Evolutionary conservation across 208 protist species (phyloP).

Genomic region (Hexamita inflata): DNA sequence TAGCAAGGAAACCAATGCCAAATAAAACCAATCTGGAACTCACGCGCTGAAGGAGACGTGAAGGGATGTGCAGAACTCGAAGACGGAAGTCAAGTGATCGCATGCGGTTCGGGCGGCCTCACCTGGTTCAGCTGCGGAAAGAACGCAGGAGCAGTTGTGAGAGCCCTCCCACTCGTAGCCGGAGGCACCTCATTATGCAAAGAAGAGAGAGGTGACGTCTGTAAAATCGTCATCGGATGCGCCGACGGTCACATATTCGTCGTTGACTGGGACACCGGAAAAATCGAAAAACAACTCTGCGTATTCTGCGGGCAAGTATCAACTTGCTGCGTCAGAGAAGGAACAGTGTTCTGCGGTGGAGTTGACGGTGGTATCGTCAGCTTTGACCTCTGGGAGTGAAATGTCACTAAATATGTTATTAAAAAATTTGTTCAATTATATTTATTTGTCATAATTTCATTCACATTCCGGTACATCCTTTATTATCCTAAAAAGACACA

Average conservation of each 20-base stretch:
- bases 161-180: background rate
- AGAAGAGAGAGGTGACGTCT: background rate
- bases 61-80: background rate
- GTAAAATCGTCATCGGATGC: background rate
- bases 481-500: too few species aligned
- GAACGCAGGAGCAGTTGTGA: background rate
- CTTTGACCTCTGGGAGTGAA: conserved; percentile 20
- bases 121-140: conserved; percentile 4
- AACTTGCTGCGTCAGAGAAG: background rate
- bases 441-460: too few species aligned
- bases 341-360: background rate
- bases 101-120: background rate
- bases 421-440: too few species aligned
- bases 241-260: background rate
- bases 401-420: too few species aligned
- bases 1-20: background rate
- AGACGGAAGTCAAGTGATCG: conserved; percentile 1
- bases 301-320: background rate
- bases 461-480: too few species aligned
- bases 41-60: background rate
- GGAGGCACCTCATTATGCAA: background rate
- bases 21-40: background rate
- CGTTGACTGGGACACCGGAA: conserved; percentile 3
- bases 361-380: conserved; percentile 3
- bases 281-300: background rate